phyloP scores from a whole-genome alignment of 768 basidiomycete species.

The Serendipita sp. region DNA sequence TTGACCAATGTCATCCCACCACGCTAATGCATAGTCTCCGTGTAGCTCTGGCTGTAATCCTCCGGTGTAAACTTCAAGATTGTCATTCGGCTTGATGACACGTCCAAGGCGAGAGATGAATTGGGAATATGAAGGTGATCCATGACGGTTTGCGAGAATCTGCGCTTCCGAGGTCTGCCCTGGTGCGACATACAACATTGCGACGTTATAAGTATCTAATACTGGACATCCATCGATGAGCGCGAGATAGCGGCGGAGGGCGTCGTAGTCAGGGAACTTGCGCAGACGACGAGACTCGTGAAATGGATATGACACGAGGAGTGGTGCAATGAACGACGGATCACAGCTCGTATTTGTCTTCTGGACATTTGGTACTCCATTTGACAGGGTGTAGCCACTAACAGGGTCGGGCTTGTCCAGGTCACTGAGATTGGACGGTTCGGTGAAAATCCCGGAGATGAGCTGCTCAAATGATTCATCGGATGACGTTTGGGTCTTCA shows the following conservation, averaged over 20 bases:
- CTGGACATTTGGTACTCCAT: not conserved
- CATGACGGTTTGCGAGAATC: constrained; percentile 79
- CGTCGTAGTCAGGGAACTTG: not conserved
- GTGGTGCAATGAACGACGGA: not conserved
- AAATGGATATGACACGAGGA: not conserved
- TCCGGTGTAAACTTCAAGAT: constrained; percentile 84
- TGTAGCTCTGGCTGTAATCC: constrained; percentile 83
- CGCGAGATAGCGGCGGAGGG: not conserved
- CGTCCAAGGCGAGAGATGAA: constrained; percentile 84
- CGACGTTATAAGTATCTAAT: constrained; percentile 94
- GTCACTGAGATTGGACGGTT: not conserved
- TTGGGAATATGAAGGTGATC: constrained; percentile 86
- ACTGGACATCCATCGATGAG: constrained; percentile 71
- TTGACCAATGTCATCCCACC: constrained; percentile 98
- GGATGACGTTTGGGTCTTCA: not conserved
- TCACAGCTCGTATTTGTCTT: not conserved
- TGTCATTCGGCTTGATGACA: constrained; percentile 82
- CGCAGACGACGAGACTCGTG: not conserved
- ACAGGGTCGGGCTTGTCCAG: not conserved
- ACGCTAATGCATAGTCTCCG: constrained; percentile 93
- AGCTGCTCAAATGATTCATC: not conserved
- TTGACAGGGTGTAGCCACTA: not conserved
- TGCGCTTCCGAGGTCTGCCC: constrained; percentile 74
- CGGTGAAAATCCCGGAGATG: not conserved
- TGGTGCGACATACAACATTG: constrained; percentile 88